These are phyloP conservation scores for Camellia sinensis DNA, from an alignment of 148 eudicot genomes.

Conservation along the genomic window DNA sequence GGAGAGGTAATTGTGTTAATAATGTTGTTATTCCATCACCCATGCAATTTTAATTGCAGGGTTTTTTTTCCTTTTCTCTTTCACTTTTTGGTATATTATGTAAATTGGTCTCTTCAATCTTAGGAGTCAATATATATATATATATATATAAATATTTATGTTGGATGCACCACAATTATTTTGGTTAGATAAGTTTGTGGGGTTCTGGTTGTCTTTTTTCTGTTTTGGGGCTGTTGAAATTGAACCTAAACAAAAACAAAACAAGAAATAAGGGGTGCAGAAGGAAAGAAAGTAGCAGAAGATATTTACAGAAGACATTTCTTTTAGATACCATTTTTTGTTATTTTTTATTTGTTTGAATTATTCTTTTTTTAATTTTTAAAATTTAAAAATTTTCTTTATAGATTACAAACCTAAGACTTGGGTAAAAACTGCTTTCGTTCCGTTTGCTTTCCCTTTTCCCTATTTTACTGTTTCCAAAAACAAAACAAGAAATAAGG, in stretches of 20 bases:
- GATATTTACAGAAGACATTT: neutral
- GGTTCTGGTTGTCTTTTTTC: neutral
- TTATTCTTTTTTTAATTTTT: neutral
- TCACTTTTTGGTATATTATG: neutral
- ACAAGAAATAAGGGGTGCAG: neutral
- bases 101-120: neutral
- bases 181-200: neutral
- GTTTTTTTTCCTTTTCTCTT: neutral
- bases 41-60: neutral
- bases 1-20: slow-evolving; percentile 37
- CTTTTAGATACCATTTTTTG: neutral
- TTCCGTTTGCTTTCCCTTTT: too few species aligned
- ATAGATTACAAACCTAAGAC: neutral
- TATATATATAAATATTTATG: too few species aligned
- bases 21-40: neutral
- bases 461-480: too few species aligned
- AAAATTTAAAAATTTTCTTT: neutral
- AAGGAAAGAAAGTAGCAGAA: neutral
- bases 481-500: neutral
- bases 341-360: neutral
- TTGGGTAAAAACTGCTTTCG: neutral
- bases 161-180: too few species aligned
- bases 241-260: neutral
- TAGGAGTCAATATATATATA: too few species aligned
- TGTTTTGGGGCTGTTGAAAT: neutral